Base-by-base conservation (phyloP, 164 flowering plant species). In the Vitis rotundifolia region DNA sequence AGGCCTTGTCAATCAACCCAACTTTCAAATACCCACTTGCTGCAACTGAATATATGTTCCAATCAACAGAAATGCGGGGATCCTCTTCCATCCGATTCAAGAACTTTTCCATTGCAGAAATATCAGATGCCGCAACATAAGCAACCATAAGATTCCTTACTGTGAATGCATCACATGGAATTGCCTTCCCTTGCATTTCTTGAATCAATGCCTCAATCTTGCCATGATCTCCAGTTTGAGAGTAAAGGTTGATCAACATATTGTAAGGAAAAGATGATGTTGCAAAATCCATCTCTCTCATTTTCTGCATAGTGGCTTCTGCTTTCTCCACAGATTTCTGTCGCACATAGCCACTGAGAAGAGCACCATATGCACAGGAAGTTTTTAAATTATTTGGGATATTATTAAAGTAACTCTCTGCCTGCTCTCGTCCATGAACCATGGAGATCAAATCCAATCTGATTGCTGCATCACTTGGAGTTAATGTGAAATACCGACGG, bases 181-280 rank as follows among this genome's bases (percentile, higher is more conserved):
- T 68, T 14, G 83, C 79, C 8, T 69, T 80, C 6, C 59, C 74
- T 58, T 82, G 76, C 91, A 88, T 88, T 64, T 86, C 88, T 15
- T 73, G 63, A 71, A 84, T 60, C 57, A 85, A 14, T n/a, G 50
- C 11, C 18, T 77, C 77, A 44, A 86, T 18, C 55, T 80, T 85
- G 18, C 83, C 91, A 68, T 66, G 56, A 50, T 82, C 71, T 14
- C 78, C 80, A 1, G 56, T 59, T 11, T 72, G 69, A 7, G 61
- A 74, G 62, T 82, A 86, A 19, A 83, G 80, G 10, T 61, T 71
- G 16, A 83, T 6, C 79, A 80, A 48, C 1, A 68, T 28, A 61
- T 76, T 81, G 71, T 76, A 83, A 11, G 71, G 18, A 1, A 73
- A 28, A 2, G 73, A 8, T 7, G 57, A 11, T 2, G 0, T 53